Percentiles rank a stretch among this genome's conserved stretches.
These are phyloP conservation scores for Wickerhamiella occidentalis DNA, from an alignment of 805 yeast species.

Conservation along the genomic window DNA sequence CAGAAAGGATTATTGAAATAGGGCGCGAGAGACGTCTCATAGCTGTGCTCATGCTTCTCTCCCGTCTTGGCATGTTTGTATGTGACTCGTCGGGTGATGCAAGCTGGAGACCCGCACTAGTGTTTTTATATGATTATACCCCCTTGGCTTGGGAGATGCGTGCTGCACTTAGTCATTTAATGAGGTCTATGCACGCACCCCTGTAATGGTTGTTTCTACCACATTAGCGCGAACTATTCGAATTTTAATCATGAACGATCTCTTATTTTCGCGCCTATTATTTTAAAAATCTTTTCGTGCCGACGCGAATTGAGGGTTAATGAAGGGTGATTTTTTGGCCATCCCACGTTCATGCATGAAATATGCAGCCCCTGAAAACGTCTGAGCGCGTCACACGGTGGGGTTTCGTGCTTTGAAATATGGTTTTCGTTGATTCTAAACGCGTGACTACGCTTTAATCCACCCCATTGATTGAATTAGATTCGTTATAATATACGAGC, in stretches of 20 bases:
- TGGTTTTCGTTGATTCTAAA: too few relatives aligned
- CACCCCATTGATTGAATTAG: too few relatives aligned
- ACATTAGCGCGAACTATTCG: background rate
- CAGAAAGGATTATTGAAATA: slow-evolving; percentile 7
- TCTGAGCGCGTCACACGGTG: background rate
- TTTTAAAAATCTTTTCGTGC: background rate
- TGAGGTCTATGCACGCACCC: slow-evolving; percentile 7
- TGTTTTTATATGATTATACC: slow-evolving; percentile 1
- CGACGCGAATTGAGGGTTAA: background rate
- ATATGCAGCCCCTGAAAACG: slow-evolving; percentile 3
- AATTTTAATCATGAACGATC: too few relatives aligned
- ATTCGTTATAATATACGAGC: too few relatives aligned
- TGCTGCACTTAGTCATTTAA: slow-evolving; percentile 3
- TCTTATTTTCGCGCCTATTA: too few relatives aligned
- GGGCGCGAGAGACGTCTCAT: slow-evolving; percentile 9
- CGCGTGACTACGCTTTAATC: too few relatives aligned
- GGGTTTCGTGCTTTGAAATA: background rate
- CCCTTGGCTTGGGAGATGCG: background rate
- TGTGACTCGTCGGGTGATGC: background rate
- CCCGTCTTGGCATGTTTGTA: slow-evolving; percentile 3
- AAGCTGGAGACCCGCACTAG: background rate
- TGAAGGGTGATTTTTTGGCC: background rate
- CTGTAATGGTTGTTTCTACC: background rate
- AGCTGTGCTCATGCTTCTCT: slow-evolving; percentile 1
- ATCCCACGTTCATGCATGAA: background rate